A percentile compares a stretch with the other conserved stretches of the same genome.
Evolutionary conservation across 1,139 yeast genomes (phyloP).

Genomic region (Suhomyces bolitotheri): DNA sequence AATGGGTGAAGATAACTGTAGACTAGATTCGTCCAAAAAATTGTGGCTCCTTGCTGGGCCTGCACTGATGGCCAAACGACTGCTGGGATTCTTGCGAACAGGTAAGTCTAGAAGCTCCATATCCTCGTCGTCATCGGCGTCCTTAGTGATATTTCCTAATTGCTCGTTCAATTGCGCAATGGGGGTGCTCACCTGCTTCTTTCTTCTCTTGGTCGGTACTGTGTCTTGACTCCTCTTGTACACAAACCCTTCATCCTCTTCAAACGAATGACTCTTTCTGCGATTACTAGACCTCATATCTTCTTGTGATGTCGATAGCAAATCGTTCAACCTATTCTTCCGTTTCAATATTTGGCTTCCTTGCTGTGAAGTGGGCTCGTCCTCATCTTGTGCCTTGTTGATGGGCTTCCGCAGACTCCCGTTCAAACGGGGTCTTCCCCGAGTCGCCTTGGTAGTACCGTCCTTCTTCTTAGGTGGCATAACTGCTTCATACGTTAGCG

Average conservation of each 20-base stretch:
- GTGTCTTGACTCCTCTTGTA: constrained; percentile 35
- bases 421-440: constrained; percentile 1
- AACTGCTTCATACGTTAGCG: not conserved
- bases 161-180: constrained; percentile 28
- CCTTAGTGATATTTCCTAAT: constrained; percentile 15
- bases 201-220: constrained; percentile 13
- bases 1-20: constrained; percentile 30
- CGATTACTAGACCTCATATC: constrained; percentile 3
- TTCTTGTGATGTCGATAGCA: constrained; percentile 20
- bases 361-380: constrained; percentile 5
- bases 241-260: constrained; percentile 49
- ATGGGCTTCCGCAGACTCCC: constrained; percentile 3
- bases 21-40: constrained; percentile 18
- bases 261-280: constrained; percentile 21
- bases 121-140: constrained; percentile 11
- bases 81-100: constrained; percentile 4
- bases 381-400: constrained; percentile 2
- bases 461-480: constrained; percentile 16
- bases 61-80: not conserved
- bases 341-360: constrained; percentile 22
- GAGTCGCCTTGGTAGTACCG: constrained; percentile 1
- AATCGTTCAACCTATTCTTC: constrained; percentile 29
- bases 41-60: constrained; percentile 4
- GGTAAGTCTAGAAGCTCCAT: constrained; percentile 11
- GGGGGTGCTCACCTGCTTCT: constrained; percentile 28